These are phyloP conservation scores for Liquidambar formosana DNA, from an alignment of 164 flowering plant genomes.

Conservation along the genomic window DNA sequence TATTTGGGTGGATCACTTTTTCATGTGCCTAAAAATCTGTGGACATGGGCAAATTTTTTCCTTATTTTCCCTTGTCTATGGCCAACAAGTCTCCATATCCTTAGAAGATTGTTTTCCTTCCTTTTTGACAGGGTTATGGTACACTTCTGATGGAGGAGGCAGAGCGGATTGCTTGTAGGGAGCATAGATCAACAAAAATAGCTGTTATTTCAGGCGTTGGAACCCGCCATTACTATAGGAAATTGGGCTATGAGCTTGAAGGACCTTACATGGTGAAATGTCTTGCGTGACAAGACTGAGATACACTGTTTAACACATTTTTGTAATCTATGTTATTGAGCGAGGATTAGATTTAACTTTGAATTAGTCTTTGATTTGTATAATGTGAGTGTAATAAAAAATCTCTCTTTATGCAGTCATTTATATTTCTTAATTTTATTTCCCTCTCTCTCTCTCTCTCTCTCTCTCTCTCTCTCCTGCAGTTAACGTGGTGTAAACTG, in stretches of 20 bases:
- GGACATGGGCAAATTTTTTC: background rate
- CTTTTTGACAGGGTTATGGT: constrained; percentile 70
- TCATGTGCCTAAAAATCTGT: too few relatives aligned
- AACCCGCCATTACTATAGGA: constrained; percentile 93
- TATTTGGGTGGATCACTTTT: too few relatives aligned
- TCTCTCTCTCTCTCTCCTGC: too few relatives aligned
- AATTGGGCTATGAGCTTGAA: constrained; percentile 94
- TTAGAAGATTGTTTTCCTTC: background rate
- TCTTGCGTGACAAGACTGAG: constrained; percentile 30
- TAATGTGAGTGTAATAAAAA: background rate
- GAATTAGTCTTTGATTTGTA: background rate
- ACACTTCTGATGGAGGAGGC: constrained; percentile 98
- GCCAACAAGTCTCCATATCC: background rate
- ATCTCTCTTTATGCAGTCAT: background rate
- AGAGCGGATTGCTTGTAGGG: constrained; percentile 74
- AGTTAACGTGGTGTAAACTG: too few relatives aligned
- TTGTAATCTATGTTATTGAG: background rate
- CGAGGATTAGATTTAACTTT: too few relatives aligned
- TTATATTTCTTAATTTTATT: background rate
- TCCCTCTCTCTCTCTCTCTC: too few relatives aligned
- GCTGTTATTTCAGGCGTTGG: constrained; percentile 98
- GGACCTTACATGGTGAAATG: constrained; percentile 96
- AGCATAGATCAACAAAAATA: constrained; percentile 84
- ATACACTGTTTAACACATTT: background rate
- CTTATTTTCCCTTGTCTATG: background rate